These are phyloP conservation scores for Dipteronia sinensis DNA, from an alignment of 345 rosid species.

Conservation along the genomic window DNA sequence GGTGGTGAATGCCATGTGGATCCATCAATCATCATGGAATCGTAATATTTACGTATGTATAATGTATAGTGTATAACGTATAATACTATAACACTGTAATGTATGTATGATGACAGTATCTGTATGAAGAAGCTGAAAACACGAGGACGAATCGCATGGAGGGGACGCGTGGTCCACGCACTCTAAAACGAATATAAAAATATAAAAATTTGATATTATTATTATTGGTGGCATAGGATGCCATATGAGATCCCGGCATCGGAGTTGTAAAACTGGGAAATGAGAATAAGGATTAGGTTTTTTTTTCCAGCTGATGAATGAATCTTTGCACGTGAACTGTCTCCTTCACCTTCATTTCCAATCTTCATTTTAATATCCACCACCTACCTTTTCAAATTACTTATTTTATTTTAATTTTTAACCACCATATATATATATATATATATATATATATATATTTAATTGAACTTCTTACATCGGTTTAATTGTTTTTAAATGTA, in stretches of 20 bases:
- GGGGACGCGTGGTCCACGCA: not conserved
- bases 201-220: too few relatives aligned
- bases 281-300: conserved; percentile 16
- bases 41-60: not conserved
- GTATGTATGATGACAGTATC: too few relatives aligned
- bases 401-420: too few relatives aligned
- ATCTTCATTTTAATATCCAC: not conserved
- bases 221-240: conserved; percentile 3
- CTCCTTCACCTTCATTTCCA: not conserved
- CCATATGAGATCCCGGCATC: not conserved
- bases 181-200: not conserved
- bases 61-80: too few relatives aligned
- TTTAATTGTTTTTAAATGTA: too few relatives aligned
- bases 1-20: conserved; percentile 5
- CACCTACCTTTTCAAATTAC: not conserved
- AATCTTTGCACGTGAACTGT: conserved; percentile 45
- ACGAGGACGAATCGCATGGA: too few relatives aligned
- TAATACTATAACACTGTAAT: too few relatives aligned
- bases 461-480: too few relatives aligned
- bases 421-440: too few relatives aligned
- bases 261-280: not conserved
- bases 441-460: too few relatives aligned
- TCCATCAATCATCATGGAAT: not conserved
- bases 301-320: conserved; percentile 22
- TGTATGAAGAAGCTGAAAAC: too few relatives aligned